Conservation (phyloP, 306 rosid species). For the Cucumis cinereus region DNA sequence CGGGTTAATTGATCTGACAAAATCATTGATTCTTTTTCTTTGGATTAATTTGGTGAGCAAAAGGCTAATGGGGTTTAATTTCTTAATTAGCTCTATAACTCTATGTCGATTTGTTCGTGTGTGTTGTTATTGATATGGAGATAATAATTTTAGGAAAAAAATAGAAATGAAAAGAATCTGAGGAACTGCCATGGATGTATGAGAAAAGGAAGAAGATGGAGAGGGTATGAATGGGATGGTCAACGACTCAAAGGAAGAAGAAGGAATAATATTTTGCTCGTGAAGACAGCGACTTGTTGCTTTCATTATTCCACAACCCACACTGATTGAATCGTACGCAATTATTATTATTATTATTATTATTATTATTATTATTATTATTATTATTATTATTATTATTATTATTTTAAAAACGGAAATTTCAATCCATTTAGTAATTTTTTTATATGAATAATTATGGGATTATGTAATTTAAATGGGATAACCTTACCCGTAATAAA, state of each 20-base stretch:
- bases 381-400: neutral
- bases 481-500: neutral
- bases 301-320: neutral
- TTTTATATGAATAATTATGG: neutral
- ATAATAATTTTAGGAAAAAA: neutral
- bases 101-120: neutral
- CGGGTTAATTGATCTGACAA: neutral
- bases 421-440: neutral
- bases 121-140: neutral
- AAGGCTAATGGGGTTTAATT: neutral
- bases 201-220: neutral
- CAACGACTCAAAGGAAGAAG: conserved; percentile 1
- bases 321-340: neutral
- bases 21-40: neutral
- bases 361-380: neutral
- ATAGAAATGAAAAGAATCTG: neutral
- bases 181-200: neutral
- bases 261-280: conserved; percentile 8
- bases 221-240: neutral
- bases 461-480: neutral
- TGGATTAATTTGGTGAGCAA: neutral
- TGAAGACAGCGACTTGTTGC: conserved; percentile 7
- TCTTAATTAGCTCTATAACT: neutral
- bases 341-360: neutral
- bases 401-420: neutral